Base-by-base conservation (phyloP, 768 basidiomycete species). In the Sarcodon sp. region DNA sequence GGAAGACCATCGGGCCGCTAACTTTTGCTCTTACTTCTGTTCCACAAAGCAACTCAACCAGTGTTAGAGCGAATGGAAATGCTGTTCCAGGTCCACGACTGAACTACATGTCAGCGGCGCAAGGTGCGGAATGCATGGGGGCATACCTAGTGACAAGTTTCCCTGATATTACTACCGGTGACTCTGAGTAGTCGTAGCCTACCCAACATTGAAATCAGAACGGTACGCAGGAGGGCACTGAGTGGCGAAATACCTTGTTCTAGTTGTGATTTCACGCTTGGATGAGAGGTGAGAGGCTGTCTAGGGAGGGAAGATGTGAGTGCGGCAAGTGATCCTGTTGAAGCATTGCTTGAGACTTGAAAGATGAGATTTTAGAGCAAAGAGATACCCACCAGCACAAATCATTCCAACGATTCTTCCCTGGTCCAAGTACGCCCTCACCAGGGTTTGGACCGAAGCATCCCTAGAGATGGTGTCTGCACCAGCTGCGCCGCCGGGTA, bases 401-500 rank as follows among this genome's bases (percentile, higher is more conserved):
- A 89, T 87, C 87, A 89, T 87, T 1, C 79, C 87, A 21, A 90
- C 81, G 27, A 73, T 56, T 57, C 80, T 84, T 11, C 67, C 69
- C 21, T 65, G 53, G 18, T 69, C 59, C 41, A 84, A 58, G 55
- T 77, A 88, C 16, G 68, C 62, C 47, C 70, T 67, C 10, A 89
- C 72, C 8, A 87, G 68, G 0, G 69, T 65, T 57, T 88, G 83
- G 1, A 89, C 82, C 2, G 62, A 65, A 15, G 64, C 55, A 46
- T 70, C 77, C 32, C 67, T 66, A 0, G 86, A 77, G 38, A 90
- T 77, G 0, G 79, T 83, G 45, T 83, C 77, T 0, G 87, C 84
- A 9, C 87, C 87, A 59, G 79, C 76, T 6, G 83, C 75, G 5
- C 87, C 87, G 1, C 87, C 87, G 0, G 87, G 87, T 37, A 90